phyloP scores from a whole-genome alignment of 441 rosid species.

The Croton laevigatus region DNA sequence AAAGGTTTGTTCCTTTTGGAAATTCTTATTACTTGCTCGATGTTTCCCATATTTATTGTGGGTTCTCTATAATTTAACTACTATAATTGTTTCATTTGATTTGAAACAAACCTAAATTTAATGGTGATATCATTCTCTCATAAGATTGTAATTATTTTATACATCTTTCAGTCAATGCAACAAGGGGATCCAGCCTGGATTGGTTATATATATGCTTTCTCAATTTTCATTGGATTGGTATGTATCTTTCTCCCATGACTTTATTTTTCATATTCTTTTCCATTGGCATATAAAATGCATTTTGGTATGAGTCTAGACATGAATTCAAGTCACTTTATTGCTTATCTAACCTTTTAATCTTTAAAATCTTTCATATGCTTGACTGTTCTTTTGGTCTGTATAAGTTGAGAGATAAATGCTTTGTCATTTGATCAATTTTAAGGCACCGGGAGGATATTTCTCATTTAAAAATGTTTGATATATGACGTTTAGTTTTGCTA shows the following conservation, averaged over 20 bases:
- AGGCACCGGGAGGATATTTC: neutral
- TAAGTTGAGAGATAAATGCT: neutral
- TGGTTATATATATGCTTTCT: conserved; percentile 82
- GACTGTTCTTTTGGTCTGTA: neutral
- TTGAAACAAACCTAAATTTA: neutral
- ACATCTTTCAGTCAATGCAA: conserved; percentile 84
- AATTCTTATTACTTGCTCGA: neutral
- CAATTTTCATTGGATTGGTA: conserved; percentile 86
- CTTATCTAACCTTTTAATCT: neutral
- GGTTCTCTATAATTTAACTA: neutral
- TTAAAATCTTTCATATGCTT: neutral
- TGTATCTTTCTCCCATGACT: conserved; percentile 21
- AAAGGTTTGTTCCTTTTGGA: conserved; percentile 44
- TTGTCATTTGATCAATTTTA: neutral
- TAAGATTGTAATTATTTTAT: conserved; percentile 11
- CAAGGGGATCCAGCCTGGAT: conserved; percentile 88
- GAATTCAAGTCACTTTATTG: neutral
- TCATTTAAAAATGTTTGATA: neutral
- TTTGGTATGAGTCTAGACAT: neutral
- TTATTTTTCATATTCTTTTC: neutral
- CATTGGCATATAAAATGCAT: neutral
- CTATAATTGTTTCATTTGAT: neutral
- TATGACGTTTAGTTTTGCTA: neutral
- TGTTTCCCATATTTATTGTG: neutral
- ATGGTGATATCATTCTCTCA: neutral